Percentiles rank a stretch among this genome's conserved stretches.
Conservation (phyloP, 768 basidiomycete genomes). For the Lentinula sp. region DNA sequence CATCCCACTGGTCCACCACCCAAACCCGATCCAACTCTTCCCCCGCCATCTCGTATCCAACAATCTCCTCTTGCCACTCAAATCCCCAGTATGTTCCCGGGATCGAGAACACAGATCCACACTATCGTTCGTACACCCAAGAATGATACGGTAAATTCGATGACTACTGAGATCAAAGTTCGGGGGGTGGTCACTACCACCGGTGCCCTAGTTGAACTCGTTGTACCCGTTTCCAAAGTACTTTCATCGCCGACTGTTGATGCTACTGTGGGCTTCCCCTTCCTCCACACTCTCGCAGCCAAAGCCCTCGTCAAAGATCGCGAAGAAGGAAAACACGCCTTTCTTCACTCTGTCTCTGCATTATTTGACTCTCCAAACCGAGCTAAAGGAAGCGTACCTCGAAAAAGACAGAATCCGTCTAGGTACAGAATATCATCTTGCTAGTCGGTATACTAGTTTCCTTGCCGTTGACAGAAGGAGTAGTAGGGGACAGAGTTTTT, state of each 20-base stretch:
- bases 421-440: conserved; percentile 45
- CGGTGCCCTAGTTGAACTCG: not conserved
- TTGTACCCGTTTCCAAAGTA: not conserved
- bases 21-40: conserved; percentile 27
- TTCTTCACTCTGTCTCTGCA: conserved; percentile 19
- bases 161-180: conserved; percentile 21
- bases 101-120: conserved; percentile 12
- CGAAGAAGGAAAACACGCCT: conserved; percentile 22
- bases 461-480: conserved; percentile 37
- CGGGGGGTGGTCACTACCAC: conserved; percentile 11
- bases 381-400: conserved; percentile 26
- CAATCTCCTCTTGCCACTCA: conserved; percentile 26
- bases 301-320: conserved; percentile 46
- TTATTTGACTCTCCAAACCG: conserved; percentile 15
- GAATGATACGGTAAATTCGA: conserved; percentile 22
- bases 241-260: not conserved
- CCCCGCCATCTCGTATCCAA: conserved; percentile 21
- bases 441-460: conserved; percentile 48
- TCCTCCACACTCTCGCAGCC: conserved; percentile 52
- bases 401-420: conserved; percentile 35
- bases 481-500: too few species aligned
- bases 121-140: conserved; percentile 21
- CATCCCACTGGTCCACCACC: conserved; percentile 14
- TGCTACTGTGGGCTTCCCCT: conserved; percentile 11
- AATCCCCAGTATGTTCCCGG: conserved; percentile 26